Evolutionary conservation across 495 filamentous ascomycete genomes (phyloP).

Genomic region (Coniosporium apollinis): DNA sequence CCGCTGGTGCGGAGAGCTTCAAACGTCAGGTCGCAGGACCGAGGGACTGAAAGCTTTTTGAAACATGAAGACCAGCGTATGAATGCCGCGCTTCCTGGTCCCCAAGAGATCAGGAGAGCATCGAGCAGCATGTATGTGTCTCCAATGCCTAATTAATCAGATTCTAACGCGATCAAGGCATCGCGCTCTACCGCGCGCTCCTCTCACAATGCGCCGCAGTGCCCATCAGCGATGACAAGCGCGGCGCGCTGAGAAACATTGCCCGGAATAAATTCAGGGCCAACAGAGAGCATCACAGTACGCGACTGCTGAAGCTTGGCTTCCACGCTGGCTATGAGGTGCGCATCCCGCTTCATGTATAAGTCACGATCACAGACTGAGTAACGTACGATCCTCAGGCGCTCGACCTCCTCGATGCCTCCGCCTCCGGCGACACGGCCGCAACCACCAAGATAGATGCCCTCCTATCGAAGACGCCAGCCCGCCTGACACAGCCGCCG

Average conservation of each 20-base stretch:
- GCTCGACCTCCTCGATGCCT: conserved; percentile 20
- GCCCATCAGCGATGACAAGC: conserved; percentile 26
- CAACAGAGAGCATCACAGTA: conserved; percentile 33
- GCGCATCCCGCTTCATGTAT: conserved; percentile 7
- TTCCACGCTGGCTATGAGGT: conserved; percentile 49
- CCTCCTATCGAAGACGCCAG: conserved; percentile 11
- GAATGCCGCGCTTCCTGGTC: conserved; percentile 5
- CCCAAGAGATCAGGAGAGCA: conserved; percentile 8
- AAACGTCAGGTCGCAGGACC: too few species aligned
- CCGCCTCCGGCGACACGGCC: conserved; percentile 10
- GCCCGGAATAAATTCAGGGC: conserved; percentile 41
- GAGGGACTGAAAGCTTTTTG: too few species aligned
- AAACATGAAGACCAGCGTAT: too few species aligned
- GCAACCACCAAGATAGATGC: conserved; percentile 10
- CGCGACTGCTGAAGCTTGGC: conserved; percentile 13
- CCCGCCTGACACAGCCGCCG: conserved; percentile 5
- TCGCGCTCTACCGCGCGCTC: conserved; percentile 59
- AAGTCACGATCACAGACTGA: conserved; percentile 4
- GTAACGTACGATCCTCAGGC: conserved; percentile 20
- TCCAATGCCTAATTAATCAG: neutral
- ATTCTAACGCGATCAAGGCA: conserved; percentile 33
- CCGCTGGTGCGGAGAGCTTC: too few species aligned
- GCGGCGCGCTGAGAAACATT: conserved; percentile 24
- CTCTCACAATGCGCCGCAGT: conserved; percentile 40
- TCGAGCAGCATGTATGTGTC: conserved; percentile 8